Base-by-base conservation (phyloP, 805 yeast species). In the Ogataea kodamae region DNA sequence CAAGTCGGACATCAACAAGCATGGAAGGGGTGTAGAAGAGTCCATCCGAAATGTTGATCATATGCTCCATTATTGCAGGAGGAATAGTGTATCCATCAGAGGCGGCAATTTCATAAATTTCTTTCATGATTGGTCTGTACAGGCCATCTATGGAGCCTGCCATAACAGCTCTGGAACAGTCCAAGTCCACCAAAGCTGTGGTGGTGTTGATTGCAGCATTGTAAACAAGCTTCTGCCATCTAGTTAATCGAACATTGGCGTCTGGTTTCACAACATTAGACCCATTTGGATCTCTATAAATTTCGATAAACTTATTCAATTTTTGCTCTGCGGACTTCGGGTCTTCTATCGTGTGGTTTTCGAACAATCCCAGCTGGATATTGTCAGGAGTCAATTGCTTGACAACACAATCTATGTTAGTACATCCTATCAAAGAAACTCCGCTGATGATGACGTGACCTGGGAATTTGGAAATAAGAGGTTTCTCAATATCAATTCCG, bases 161-260 rank as follows among this genome's bases (percentile, higher is more conserved):
- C 43, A 54, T 35, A 15, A 46, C 51, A 13, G 57, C 44, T 16
- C 65, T 52, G 15, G 60, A 59, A 22, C 57, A 57, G 38, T 65
- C 69, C 20, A 61, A 39, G 18, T 57, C 45, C 9, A 60, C 60
- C 28, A 65, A 45, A 1, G 67, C 59, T 30, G 70, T 57, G 5
- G 65, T 51, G 5, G 73, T 56, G 47, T 69, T 69, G 33, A 65
- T 55, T 2, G 70, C 52, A 10, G 70, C 65, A 38, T 69, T 69
- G 43, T 68, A 69, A 15, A 68, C 53, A 33, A 69, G 50, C 42
- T 69, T 69, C 34, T 55, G 59, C 68, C 71, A 65, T 42, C 75
- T 52, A 6, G 62, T 51, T 35, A 46, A 49, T 39, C 62, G 49
- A 22, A 57, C 64, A 35, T 61, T 46, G 8, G 40, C 39, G 36